Conservation (phyloP, 1,284 basidiomycete genomes). For the Apiotrichum montevideense region DNA sequence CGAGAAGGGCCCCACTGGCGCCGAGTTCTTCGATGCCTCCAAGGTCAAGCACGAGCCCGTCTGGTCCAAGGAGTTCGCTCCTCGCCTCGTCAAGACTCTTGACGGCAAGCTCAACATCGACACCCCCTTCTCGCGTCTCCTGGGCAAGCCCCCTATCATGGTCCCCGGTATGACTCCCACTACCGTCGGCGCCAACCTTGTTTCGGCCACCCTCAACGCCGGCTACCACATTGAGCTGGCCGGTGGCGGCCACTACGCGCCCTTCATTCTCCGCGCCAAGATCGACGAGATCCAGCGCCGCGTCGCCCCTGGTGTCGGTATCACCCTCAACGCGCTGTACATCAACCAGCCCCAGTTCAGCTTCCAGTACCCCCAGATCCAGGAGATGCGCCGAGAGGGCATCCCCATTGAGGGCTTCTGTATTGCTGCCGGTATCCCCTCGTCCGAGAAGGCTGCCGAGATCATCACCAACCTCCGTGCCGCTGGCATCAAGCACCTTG, state of each 20-base stretch:
- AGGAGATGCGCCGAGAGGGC: conserved; percentile 92
- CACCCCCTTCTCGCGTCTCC: conserved; percentile 88
- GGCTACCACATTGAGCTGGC: conserved; percentile 96
- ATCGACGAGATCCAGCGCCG: conserved; percentile 79
- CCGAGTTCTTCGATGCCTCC: conserved; percentile 70
- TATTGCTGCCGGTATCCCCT: conserved; percentile 91
- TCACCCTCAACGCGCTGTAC: conserved; percentile 92
- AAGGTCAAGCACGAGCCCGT: conserved; percentile 71
- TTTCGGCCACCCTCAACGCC: conserved; percentile 82
- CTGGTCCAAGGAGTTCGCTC: conserved; percentile 85
- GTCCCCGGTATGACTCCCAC: conserved; percentile 97
- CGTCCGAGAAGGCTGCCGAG: conserved; percentile 86
- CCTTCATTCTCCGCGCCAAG: conserved; percentile 78
- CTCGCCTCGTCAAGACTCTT: conserved; percentile 78
- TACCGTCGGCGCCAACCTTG: conserved; percentile 87
- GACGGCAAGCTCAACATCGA: conserved; percentile 88
- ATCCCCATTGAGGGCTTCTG: conserved; percentile 96
- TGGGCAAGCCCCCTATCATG: conserved; percentile 96
- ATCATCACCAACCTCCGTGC: conserved; percentile 71
- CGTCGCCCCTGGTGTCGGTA: conserved; percentile 76
- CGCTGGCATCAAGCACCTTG: conserved; percentile 86
- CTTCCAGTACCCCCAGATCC: conserved; percentile 96
- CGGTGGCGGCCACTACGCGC: conserved; percentile 94
- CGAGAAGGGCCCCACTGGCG: conserved; percentile 75
- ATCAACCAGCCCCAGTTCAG: conserved; percentile 97